Base-by-base conservation (phyloP, 495 filamentous ascomycete species). In the Penicillium taxi region DNA sequence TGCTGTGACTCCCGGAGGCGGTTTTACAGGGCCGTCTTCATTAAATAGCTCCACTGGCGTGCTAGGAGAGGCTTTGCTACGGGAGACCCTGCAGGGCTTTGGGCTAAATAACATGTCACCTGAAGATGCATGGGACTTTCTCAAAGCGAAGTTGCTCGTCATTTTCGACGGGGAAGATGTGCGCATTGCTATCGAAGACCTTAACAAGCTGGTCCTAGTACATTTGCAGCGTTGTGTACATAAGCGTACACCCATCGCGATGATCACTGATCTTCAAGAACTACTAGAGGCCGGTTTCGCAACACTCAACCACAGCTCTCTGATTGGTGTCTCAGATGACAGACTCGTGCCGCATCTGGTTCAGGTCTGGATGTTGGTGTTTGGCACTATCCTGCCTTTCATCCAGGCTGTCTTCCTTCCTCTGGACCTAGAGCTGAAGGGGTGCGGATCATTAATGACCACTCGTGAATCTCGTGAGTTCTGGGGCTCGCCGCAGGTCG, bases 381-480 rank as follows among this genome's bases (percentile, higher is more conserved):
- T 95, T 49, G 84, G 85, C 6, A 84, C 72, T 13, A 83, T 96
- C 30, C 62, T 96, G 9, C 93, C 93, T 0, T 99, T 94, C 54
- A 80, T 96, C 39, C 93, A 99, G 65, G 90, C 89, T 1, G 89
- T 95, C 4, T 94, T 99, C 56, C 69, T 99, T 2, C 93, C 91
- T 0, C 65, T 99, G 9, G 91, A 99, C 49, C 77, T 90, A 9
- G 93, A 99, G 52, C 94, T 98, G 59, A 82, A 84, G 37, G 90
- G 91, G 20, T 70, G 69, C 26, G 91, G 91, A 4, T 66, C 78
- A 0, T 57, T 95, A 39, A 80, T 98, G 77, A 75, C 72, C 2
- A 41, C 72, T 0, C 75, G 79, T 1, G 84, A 94, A 53, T 82
- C 86, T 6, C 72, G 75, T 1, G 89, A 96, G 18, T 96, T 96